phyloP scores from a whole-genome alignment of 257 asterid genomes.

The Sherardia arvensis region DNA sequence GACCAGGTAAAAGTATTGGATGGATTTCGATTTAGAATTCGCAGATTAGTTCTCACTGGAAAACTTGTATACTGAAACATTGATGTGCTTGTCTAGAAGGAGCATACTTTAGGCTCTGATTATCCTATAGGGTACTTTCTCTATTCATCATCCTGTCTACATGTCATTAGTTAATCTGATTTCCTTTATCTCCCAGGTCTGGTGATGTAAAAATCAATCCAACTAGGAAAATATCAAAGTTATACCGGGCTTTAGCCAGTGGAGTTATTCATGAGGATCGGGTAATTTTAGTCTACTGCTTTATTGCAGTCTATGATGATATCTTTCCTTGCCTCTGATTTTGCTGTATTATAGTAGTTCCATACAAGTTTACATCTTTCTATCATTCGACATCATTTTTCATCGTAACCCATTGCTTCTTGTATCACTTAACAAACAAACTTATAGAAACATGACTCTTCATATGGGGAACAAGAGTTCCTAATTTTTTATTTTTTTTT shows the following conservation, averaged over 20 bases:
- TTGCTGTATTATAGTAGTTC: not conserved
- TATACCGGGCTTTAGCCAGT: slow-evolving; percentile 76
- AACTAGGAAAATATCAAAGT: slow-evolving; percentile 59
- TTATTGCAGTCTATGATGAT: not conserved
- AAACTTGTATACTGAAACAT: not conserved
- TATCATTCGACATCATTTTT: not conserved
- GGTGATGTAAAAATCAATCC: slow-evolving; percentile 28
- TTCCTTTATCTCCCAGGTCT: slow-evolving; percentile 24
- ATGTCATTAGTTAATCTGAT: not conserved
- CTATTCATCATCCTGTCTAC: not conserved
- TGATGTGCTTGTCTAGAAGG: not conserved
- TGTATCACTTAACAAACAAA: not conserved
- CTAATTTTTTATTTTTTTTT: too few species aligned
- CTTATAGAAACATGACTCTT: slow-evolving; percentile 1
- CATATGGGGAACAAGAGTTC: not conserved
- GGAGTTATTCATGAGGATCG: slow-evolving; percentile 61
- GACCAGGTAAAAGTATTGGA: not conserved
- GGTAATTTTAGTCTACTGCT: slow-evolving; percentile 28
- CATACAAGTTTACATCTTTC: not conserved
- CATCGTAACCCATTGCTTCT: not conserved
- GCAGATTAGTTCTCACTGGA: not conserved
- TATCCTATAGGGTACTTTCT: not conserved
- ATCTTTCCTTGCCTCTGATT: not conserved
- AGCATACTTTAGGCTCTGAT: not conserved
- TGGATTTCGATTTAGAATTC: not conserved